Evolutionary conservation across 2,329 filamentous ascomycete species (phyloP).

Genomic region (Aurifilum marmelostoma): DNA sequence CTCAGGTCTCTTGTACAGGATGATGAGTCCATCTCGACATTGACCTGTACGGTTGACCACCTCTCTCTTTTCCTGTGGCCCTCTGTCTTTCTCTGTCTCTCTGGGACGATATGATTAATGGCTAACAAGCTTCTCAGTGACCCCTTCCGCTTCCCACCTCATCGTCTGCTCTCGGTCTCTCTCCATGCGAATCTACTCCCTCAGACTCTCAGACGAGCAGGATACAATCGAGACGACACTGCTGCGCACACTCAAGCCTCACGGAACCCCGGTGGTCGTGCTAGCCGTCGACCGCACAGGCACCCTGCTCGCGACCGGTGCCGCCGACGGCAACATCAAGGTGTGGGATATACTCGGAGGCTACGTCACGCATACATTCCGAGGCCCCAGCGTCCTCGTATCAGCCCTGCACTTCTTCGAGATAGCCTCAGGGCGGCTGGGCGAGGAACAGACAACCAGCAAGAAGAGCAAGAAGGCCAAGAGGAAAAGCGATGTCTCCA

Average conservation of each 20-base stretch:
- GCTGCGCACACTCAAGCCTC: conserved; percentile 82
- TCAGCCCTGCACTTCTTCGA: conserved; percentile 94
- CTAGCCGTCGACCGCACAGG: conserved; percentile 83
- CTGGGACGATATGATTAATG: background rate
- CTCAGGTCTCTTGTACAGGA: conserved; percentile 54
- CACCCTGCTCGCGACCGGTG: conserved; percentile 88
- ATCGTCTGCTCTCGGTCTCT: conserved; percentile 93
- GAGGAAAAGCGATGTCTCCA: conserved; percentile 48
- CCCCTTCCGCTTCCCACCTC: conserved; percentile 84
- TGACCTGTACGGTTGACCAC: conserved; percentile 62
- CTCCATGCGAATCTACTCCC: conserved; percentile 87
- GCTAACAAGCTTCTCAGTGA: conserved; percentile 59
- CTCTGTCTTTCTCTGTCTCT: too few species aligned
- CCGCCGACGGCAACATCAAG: conserved; percentile 91
- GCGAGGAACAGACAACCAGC: conserved; percentile 48
- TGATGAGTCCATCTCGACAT: conserved; percentile 77
- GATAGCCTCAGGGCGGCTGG: conserved; percentile 52
- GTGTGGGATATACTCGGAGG: conserved; percentile 94
- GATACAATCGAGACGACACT: conserved; percentile 67
- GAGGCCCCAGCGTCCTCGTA: conserved; percentile 87
- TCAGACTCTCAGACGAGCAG: conserved; percentile 62
- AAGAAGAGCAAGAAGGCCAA: conserved; percentile 44
- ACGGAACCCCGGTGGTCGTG: conserved; percentile 86
- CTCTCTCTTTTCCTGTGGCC: background rate
- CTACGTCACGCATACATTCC: conserved; percentile 92